Evolutionary conservation across 306 rosid species (phyloP).

Genomic region (cucumber (Cucumis sativus)): DNA sequence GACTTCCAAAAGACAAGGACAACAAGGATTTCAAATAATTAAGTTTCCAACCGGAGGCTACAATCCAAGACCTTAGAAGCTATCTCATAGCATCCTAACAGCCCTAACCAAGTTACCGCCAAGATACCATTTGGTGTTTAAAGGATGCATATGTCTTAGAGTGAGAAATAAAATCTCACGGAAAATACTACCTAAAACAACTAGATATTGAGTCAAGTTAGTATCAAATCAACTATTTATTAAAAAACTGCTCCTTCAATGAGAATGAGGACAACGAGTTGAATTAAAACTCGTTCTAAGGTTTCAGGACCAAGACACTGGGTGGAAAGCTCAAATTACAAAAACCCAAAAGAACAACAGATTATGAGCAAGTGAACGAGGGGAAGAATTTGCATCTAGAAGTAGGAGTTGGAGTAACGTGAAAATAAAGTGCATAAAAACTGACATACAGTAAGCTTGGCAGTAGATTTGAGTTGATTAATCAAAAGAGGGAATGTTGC

Average conservation of each 20-base stretch:
- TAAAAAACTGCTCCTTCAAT: neutral
- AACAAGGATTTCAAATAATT: neutral
- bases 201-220: neutral
- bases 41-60: neutral
- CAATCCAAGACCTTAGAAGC: neutral
- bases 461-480: conserved; percentile 67
- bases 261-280: neutral
- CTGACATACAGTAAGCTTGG: conserved; percentile 55
- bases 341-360: neutral
- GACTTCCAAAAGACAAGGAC: neutral
- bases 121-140: neutral
- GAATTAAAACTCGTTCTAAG: neutral
- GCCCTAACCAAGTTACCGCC: neutral
- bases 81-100: neutral
- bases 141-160: neutral
- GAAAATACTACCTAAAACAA: neutral
- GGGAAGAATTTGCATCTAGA: neutral
- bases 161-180: neutral
- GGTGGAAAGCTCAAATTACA: neutral
- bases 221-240: neutral
- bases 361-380: neutral
- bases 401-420: neutral
- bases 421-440: conserved; percentile 1
- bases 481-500: conserved; percentile 56
- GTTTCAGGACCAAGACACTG: neutral